phyloP scores from a whole-genome alignment of 225 moss, liverwort and hornwort genomes.

The Physcomitrium patens region DNA sequence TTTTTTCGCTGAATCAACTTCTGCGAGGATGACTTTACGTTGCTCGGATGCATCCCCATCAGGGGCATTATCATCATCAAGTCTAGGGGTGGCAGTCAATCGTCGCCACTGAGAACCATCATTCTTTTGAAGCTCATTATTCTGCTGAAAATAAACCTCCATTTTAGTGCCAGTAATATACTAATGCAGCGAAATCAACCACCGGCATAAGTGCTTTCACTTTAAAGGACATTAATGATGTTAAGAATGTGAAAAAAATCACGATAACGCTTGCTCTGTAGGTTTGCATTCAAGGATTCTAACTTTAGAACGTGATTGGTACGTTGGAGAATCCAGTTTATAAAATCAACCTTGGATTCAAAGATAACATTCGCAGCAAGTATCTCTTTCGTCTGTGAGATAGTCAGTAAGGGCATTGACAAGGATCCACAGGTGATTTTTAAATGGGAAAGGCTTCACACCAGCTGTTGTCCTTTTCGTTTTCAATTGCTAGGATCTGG shows the following conservation, averaged over 20 bases:
- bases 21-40: conserved; percentile 89
- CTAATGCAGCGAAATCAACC: neutral
- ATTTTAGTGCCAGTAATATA: too few relatives aligned
- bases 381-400: conserved; percentile 92
- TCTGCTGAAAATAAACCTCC: conserved; percentile 85
- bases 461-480: conserved; percentile 90
- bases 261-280: neutral
- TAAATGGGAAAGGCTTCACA: conserved; percentile 80
- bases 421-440: conserved; percentile 92
- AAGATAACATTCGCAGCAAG: conserved; percentile 82
- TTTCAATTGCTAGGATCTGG: conserved; percentile 68
- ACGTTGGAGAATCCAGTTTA: conserved; percentile 85
- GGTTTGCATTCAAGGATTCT: neutral
- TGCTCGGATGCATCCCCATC: conserved; percentile 82
- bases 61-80: conserved; percentile 96
- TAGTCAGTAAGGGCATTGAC: conserved; percentile 98
- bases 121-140: conserved; percentile 90
- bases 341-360: conserved; percentile 88
- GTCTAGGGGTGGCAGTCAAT: conserved; percentile 85
- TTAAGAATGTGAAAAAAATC: neutral
- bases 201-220: neutral
- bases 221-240: neutral
- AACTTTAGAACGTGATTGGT: neutral
- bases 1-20: conserved; percentile 97
- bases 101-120: conserved; percentile 86